Base-by-base conservation (phyloP, 208 protist species). In the Vickermania ingenoplastis region DNA sequence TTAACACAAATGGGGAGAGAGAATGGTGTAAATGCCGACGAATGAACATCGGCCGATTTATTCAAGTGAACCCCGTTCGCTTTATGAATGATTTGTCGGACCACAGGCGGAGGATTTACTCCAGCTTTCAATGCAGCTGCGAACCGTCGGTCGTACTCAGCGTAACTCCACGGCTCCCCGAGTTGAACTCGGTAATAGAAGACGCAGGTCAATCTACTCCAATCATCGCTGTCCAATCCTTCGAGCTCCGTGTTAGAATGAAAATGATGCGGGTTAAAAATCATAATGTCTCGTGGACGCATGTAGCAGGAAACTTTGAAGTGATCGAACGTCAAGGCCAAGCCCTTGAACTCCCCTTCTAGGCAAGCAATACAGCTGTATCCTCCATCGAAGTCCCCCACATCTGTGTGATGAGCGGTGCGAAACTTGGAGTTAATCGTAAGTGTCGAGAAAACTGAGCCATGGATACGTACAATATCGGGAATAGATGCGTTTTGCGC, bases 191-290 rank as follows among this genome's bases (percentile, higher is more conserved):
- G 80, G 65, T 93, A 96, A 70, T 96, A 96, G 57, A 94, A 93
- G 1, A 96, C 90, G 64, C 90, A 94, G 1, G 85, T 89, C 4
- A 96, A 70, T 23, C 90, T 57, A 51, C 56, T 63, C 86, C 90
- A 96, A 21, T 69, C 54, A 2, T 57, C 71, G n/a, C 24, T 25
- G 50, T 79, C 55, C 53, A 65, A 50, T 27, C 53, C n/a, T 61
- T 96, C 86, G 23, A 81, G 59, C 63, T 96, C 86, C 22, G 87
- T 96, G 68, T 96, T 96, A 13, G 83, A 91, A 76, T 96, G 90
- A 48, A 86, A 92, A 69, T 87, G 77, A 73, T 96, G 90, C n/a
- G 90, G 89, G 53, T 96, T 80, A 61, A 96, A 96, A 48, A 96
- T 60, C 22, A 96, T 63, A 7, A 96, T 73, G 61, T 96, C 90